Conservation (phyloP, 1,284 basidiomycete genomes). For the Sphaerobolus stellatus region DNA sequence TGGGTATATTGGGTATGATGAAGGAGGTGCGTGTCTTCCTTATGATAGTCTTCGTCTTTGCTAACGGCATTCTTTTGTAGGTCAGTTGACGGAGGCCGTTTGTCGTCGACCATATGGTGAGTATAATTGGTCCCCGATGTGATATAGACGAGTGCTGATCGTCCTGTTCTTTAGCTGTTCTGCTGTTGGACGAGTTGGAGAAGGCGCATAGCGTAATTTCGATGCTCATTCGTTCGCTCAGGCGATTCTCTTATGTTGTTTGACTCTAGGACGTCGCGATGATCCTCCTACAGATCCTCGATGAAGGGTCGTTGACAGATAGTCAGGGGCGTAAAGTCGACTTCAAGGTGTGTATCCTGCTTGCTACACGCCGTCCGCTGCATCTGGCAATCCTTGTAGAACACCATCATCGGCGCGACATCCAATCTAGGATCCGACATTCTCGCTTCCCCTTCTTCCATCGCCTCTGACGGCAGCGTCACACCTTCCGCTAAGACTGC, state of each 20-base stretch:
- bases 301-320: constrained; percentile 89
- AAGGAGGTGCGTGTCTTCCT: constrained; percentile 56
- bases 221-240: not conserved
- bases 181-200: constrained; percentile 86
- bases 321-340: constrained; percentile 76
- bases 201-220: constrained; percentile 76
- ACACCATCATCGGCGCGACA: constrained; percentile 79
- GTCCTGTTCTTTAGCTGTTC: constrained; percentile 51
- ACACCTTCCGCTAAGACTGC: constrained; percentile 60
- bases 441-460: constrained; percentile 69
- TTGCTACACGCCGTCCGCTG: constrained; percentile 8
- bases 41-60: not conserved
- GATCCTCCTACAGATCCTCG: constrained; percentile 89
- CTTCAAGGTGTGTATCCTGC: constrained; percentile 58
- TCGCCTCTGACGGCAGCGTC: constrained; percentile 64
- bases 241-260: not conserved
- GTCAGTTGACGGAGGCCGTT: constrained; percentile 86
- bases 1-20: constrained; percentile 92
- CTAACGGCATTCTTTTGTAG: constrained; percentile 27
- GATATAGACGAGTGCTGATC: not conserved
- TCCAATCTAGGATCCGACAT: constrained; percentile 65
- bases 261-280: constrained; percentile 84
- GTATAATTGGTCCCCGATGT: constrained; percentile 18
- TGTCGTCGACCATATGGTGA: constrained; percentile 77
- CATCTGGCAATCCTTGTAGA: constrained; percentile 40